Base-by-base conservation (phyloP, 768 basidiomycete species). In the Lactifluus piperatus region DNA sequence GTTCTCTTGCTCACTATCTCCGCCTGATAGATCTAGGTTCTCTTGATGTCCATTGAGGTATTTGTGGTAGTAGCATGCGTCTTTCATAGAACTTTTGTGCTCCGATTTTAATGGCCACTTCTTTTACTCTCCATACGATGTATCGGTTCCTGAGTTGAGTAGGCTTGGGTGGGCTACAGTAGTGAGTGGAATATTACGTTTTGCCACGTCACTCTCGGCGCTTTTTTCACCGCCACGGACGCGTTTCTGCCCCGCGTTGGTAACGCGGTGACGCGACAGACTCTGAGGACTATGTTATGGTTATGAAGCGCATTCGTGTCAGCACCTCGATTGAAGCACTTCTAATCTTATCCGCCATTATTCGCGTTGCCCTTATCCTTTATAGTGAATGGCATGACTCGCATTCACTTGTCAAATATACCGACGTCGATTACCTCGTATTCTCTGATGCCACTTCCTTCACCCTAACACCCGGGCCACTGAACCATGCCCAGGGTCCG, bases 371-470 rank as follows among this genome's bases (percentile, higher is more conserved):
- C 5, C 80, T 95, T 45, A 85, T 95, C 57, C 68, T 85, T 4
- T 95, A 94, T 70, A 92, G 91, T 68, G 88, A 90, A 73, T 92
- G 89, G 83, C 92, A 94, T 59, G 93, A 97, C 66, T 81, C 81
- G 16, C 83, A 75, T 65, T 90, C 88, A 1, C 71, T 82, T 30
- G 84, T 97, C 24, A 94, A 94, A 71, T 99, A 98, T 69, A 98
- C 97, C n/a, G 97, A 99, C 72, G 79, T 98, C 64, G 97, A 99
- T 73, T 98, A 97, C 72, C 81, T 84, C 37, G 95, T 99, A 65
- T 97, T 97, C 76, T 88, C 82, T 47, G 95, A 98, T 70, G 97
- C 97, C 4, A 85, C 93, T 1, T 75, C 73, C 43, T 91, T 90
- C 68, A 67, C 91, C 32, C 69, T 82, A 27, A 67, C 76, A 47